Percentiles rank a stretch among this genome's conserved stretches.
phyloP scores from a whole-genome alignment of 78 protist species.

The Isochrysis galbana region DNA sequence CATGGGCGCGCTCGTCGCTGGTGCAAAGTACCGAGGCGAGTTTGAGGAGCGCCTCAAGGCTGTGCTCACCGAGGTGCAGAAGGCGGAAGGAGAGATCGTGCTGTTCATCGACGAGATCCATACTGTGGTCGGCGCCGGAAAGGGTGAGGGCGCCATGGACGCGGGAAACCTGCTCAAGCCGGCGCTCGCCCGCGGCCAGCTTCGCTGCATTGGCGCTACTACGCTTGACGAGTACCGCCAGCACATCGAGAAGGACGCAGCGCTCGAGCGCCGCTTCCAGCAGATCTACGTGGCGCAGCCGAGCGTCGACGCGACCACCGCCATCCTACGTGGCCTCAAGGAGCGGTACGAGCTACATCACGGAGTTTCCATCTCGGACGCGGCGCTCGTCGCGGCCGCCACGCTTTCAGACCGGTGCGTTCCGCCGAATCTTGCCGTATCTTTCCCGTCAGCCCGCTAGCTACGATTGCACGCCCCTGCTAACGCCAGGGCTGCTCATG shows the following conservation, averaged over 20 bases:
- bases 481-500: too few species aligned
- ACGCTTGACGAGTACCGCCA: slow-evolving; percentile 71
- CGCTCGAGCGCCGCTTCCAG: slow-evolving; percentile 80
- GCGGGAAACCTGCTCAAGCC: slow-evolving; percentile 76
- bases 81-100: slow-evolving; percentile 41
- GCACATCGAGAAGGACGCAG: slow-evolving; percentile 72
- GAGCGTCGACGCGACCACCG: slow-evolving; percentile 60
- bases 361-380: slow-evolving; percentile 79
- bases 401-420: slow-evolving; percentile 53
- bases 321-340: slow-evolving; percentile 67
- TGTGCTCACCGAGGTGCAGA: slow-evolving; percentile 41
- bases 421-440: too few species aligned
- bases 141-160: slow-evolving; percentile 62
- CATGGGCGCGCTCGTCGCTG: slow-evolving; percentile 95
- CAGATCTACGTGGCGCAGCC: slow-evolving; percentile 59
- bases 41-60: slow-evolving; percentile 72
- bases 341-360: slow-evolving; percentile 45
- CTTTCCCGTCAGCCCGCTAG: too few species aligned
- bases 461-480: too few species aligned
- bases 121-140: slow-evolving; percentile 67
- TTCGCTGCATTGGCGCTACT: slow-evolving; percentile 72
- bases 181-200: slow-evolving; percentile 72
- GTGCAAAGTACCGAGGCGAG: slow-evolving; percentile 86
- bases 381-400: slow-evolving; percentile 78
- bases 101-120: slow-evolving; percentile 80